Evolutionary conservation across 1,284 basidiomycete genomes (phyloP), one percentile per base, ranked within the genome.

Genomic region (Xerocomus nothofagi): DNA sequence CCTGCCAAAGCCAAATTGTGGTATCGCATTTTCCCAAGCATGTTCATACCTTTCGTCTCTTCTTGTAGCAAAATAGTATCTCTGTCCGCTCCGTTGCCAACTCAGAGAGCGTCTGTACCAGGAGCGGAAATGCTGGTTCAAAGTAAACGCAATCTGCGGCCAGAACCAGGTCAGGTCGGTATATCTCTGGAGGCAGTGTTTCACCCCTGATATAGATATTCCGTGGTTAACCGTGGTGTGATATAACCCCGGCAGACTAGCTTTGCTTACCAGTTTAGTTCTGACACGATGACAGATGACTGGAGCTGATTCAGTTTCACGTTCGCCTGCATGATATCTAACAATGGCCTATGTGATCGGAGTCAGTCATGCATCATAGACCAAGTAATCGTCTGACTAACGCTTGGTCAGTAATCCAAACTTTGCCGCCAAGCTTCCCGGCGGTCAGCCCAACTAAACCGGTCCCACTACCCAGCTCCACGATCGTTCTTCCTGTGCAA

Each of bases 91-190:
- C 75, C 2, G 64, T 67, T 3, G 78, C 73, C 17, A 97, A 78
- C 36, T 86, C 80, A 30, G 73, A 76, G 43, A 98, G 75, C 0
- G 93, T 96, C 57, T 86, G 70, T 1, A 95, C 88, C 1, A 98
- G 80, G 14, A 95, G 78, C 3, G 93, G 88, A 62, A 97, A 98
- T 0, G 92, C 88, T n/a, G 91, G 89, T 71, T 97, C 94, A 58
- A 93, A 92, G 71, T 98, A 98, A 6, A 98, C 93, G 62, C 94
- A 98, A 65, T 98, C 94, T 1, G 93, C 92, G 1, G 89, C 90
- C 6, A 94, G 76, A 49, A 94, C 77, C 23, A 96, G 55, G 58
- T 91, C 82, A 7, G 84, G 78, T 15, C 55, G 66, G 20, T 68
- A 63, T 15, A 83, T 70, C 18, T 69, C 62, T 31, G 57, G 39